Conservation (phyloP, 2,329 filamentous ascomycete species). For the Scedosporium minutisporum region DNA sequence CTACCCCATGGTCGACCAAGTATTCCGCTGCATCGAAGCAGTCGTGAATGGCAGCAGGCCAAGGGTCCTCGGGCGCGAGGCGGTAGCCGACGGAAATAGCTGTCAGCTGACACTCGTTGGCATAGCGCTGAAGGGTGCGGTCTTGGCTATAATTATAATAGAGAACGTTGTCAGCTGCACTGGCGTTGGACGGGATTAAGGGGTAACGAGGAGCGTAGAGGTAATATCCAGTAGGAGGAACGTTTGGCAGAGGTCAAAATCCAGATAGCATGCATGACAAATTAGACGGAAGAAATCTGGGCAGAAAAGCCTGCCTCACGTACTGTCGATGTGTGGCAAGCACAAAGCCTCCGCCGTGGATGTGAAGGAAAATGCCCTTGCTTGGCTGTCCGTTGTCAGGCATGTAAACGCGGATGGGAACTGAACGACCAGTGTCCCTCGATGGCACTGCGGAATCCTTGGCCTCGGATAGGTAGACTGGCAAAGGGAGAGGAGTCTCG, state of each 20-base stretch:
- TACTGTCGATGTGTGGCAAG: constrained; percentile 15
- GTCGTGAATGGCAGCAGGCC: constrained; percentile 43
- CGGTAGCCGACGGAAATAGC: constrained; percentile 49
- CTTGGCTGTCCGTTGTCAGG: constrained; percentile 30
- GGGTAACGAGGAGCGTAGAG: neutral
- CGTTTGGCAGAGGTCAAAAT: neutral
- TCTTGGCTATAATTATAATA: constrained; percentile 11
- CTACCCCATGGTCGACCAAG: constrained; percentile 34
- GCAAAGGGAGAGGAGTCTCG: constrained; percentile 39
- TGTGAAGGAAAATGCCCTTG: constrained; percentile 39
- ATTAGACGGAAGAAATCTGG: neutral
- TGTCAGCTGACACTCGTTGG: constrained; percentile 35
- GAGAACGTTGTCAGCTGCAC: neutral
- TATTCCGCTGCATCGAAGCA: constrained; percentile 47
- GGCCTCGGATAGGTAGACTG: constrained; percentile 33
- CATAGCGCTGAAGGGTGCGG: constrained; percentile 35
- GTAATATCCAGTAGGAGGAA: too few species aligned
- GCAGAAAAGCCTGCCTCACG: neutral
- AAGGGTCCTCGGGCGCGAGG: constrained; percentile 49
- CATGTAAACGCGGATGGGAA: constrained; percentile 34
- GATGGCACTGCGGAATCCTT: constrained; percentile 40
- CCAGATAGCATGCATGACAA: neutral
- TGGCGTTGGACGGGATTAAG: neutral
- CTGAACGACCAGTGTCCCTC: constrained; percentile 36
- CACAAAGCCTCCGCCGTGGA: constrained; percentile 42